Percentiles rank a stretch among this genome's conserved stretches.
Conservation (phyloP, 164 flowering plant genomes). For the Vitis labrusca region DNA sequence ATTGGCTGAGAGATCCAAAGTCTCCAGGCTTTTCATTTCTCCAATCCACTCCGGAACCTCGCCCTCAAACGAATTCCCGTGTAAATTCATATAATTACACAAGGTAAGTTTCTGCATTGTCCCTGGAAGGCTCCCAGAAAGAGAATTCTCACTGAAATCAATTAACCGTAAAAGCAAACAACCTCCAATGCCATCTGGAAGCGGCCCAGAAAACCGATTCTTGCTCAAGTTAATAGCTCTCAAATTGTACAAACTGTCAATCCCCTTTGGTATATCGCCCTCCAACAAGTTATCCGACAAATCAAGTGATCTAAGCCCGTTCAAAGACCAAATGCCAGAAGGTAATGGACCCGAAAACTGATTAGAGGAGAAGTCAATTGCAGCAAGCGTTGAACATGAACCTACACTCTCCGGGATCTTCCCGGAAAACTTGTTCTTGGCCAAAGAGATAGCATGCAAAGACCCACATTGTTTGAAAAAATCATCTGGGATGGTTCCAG, state of each 20-base stretch:
- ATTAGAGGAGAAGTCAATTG: constrained; percentile 69
- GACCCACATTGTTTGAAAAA: constrained; percentile 78
- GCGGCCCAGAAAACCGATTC: constrained; percentile 58
- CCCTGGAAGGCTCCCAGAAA: constrained; percentile 67
- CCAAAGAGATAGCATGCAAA: constrained; percentile 59
- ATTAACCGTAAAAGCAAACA: constrained; percentile 55
- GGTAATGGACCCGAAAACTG: constrained; percentile 70
- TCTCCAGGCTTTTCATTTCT: constrained; percentile 61
- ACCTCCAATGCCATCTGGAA: constrained; percentile 76
- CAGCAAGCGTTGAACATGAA: constrained; percentile 59
- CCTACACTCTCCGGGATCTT: constrained; percentile 61
- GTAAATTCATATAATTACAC: constrained; percentile 57
- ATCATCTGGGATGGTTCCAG: constrained; percentile 73
- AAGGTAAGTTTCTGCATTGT: constrained; percentile 60
- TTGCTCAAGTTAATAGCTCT: constrained; percentile 47
- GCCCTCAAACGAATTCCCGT: constrained; percentile 54
- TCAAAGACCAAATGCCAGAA: constrained; percentile 65
- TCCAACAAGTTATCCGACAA: constrained; percentile 66
- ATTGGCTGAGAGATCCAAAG: constrained; percentile 78
- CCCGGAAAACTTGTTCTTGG: constrained; percentile 66
- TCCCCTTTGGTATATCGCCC: constrained; percentile 71
- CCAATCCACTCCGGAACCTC: constrained; percentile 80
- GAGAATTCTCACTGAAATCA: constrained; percentile 69
- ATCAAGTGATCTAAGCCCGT: constrained; percentile 63
- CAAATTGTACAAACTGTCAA: constrained; percentile 50